Conservation (phyloP, 2,329 filamentous ascomycete genomes). For the Monilinia fructicola region DNA sequence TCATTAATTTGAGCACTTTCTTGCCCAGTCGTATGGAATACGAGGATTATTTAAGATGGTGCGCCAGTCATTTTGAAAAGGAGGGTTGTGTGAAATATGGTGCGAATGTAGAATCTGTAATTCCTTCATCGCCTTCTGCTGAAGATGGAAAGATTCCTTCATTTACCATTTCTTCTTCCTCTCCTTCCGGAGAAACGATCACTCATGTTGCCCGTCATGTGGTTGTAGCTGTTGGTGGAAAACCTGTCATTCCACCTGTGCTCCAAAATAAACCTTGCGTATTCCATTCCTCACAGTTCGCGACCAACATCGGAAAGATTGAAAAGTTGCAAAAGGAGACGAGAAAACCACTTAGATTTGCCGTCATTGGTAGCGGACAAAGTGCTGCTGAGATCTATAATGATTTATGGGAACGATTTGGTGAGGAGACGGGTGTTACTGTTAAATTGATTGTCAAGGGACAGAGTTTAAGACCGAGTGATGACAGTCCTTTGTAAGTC, state of each 20-base stretch:
- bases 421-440: slow-evolving; percentile 66
- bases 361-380: slow-evolving; percentile 85
- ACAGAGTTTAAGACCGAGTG: slow-evolving; percentile 81
- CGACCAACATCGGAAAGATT: slow-evolving; percentile 60
- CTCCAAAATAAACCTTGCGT: slow-evolving; percentile 67
- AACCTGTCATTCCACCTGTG: slow-evolving; percentile 71
- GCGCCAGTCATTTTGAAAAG: slow-evolving; percentile 70
- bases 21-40: slow-evolving; percentile 84
- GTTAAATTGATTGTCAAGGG: slow-evolving; percentile 79
- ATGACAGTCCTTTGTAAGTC: slow-evolving; percentile 91
- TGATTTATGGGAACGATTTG: slow-evolving; percentile 79
- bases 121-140: slow-evolving; percentile 24
- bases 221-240: slow-evolving; percentile 65
- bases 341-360: slow-evolving; percentile 50
- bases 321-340: slow-evolving; percentile 41
- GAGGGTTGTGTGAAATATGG: slow-evolving; percentile 63
- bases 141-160: slow-evolving; percentile 36
- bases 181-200: slow-evolving; percentile 43
- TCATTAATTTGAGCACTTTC: slow-evolving; percentile 89
- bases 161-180: slow-evolving; percentile 39
- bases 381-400: slow-evolving; percentile 95
- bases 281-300: slow-evolving; percentile 87
- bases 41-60: slow-evolving; percentile 95
- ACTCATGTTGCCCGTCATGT: slow-evolving; percentile 49
- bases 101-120: slow-evolving; percentile 68